Evolutionary conservation across 306 rosid species (phyloP).

Genomic region (Comarum palustre): DNA sequence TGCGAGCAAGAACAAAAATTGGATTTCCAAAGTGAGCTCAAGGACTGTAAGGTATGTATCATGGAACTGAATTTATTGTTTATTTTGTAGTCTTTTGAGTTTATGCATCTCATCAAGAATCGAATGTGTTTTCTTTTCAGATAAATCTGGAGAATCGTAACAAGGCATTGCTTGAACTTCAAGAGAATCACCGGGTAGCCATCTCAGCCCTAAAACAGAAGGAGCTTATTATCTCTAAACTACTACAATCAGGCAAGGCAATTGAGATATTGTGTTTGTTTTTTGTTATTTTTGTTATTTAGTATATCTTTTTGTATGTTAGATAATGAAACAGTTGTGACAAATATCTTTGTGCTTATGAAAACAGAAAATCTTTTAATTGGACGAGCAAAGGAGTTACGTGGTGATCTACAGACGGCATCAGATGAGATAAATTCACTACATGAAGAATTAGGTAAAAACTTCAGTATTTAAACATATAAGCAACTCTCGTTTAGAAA

Average conservation of each 20-base stretch:
- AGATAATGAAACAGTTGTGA: not conserved
- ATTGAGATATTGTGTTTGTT: not conserved
- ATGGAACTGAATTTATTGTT: not conserved
- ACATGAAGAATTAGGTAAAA: conserved; percentile 65
- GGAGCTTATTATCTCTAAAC: conserved; percentile 66
- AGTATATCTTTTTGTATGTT: not conserved
- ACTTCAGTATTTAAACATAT: not conserved
- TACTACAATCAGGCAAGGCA: conserved; percentile 60
- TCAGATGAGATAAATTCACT: conserved; percentile 60
- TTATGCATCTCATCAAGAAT: not conserved
- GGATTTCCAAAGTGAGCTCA: conserved; percentile 65
- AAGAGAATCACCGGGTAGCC: conserved; percentile 53
- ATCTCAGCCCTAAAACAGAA: conserved; percentile 65
- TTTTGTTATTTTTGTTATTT: not conserved
- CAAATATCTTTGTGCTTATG: conserved; percentile 18
- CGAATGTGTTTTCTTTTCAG: conserved; percentile 31
- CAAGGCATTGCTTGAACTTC: conserved; percentile 62
- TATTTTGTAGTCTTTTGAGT: not conserved
- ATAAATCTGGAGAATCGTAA: conserved; percentile 51
- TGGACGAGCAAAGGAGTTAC: conserved; percentile 71
- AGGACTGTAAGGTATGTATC: conserved; percentile 63
- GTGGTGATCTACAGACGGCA: conserved; percentile 66
- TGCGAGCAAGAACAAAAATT: conserved; percentile 74
- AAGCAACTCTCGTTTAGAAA: not conserved
- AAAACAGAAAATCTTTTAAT: conserved; percentile 65